Percentiles rank a stretch among this genome's conserved stretches.
These are phyloP conservation scores for Hansfordia pulvinata DNA, from an alignment of 2,329 filamentous ascomycete species.

Conservation along the genomic window DNA sequence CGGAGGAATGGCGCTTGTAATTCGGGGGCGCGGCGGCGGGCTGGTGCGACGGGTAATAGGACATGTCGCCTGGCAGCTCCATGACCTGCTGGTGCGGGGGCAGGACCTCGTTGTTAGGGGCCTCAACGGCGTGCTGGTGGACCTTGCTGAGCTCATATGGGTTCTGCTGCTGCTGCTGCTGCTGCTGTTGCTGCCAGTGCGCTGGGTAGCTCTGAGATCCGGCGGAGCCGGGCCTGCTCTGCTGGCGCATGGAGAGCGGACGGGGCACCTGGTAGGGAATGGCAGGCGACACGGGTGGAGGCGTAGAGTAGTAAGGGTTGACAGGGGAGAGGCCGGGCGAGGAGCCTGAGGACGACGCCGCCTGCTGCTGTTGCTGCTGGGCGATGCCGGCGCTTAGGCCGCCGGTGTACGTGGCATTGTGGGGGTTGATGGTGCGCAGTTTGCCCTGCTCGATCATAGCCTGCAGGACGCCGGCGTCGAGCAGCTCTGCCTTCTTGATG, in stretches of 20 bases:
- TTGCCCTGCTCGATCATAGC: slow-evolving; percentile 55
- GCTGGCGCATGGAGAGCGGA: slow-evolving; percentile 19
- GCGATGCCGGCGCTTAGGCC: slow-evolving; percentile 7
- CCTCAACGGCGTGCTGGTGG: slow-evolving; percentile 23
- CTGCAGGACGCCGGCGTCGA: slow-evolving; percentile 50
- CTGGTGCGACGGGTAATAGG: slow-evolving; percentile 20
- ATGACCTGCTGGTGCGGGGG: slow-evolving; percentile 12
- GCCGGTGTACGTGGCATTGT: slow-evolving; percentile 15
- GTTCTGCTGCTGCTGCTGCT: slow-evolving; percentile 11
- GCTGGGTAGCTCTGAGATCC: slow-evolving; percentile 13
- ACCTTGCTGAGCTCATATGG: slow-evolving; percentile 8
- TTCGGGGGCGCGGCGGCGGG: slow-evolving; percentile 15
- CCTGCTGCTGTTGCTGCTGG: not conserved
- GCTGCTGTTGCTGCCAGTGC: slow-evolving; percentile 12
- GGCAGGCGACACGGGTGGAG: slow-evolving; percentile 17
- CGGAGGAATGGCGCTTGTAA: slow-evolving; percentile 15
- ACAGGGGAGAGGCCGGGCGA: slow-evolving; percentile 15
- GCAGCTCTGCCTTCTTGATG: slow-evolving; percentile 57
- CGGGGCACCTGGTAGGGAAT: slow-evolving; percentile 26
- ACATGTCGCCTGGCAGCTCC: slow-evolving; percentile 34
- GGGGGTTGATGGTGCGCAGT: slow-evolving; percentile 43
- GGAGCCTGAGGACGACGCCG: not conserved
- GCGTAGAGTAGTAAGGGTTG: slow-evolving; percentile 7
- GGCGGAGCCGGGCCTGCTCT: slow-evolving; percentile 17
- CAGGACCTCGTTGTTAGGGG: slow-evolving; percentile 9